These are phyloP conservation scores for Aureobasidium uvarum DNA, from an alignment of 2,329 filamentous ascomycete genomes.

Conservation along the genomic window DNA sequence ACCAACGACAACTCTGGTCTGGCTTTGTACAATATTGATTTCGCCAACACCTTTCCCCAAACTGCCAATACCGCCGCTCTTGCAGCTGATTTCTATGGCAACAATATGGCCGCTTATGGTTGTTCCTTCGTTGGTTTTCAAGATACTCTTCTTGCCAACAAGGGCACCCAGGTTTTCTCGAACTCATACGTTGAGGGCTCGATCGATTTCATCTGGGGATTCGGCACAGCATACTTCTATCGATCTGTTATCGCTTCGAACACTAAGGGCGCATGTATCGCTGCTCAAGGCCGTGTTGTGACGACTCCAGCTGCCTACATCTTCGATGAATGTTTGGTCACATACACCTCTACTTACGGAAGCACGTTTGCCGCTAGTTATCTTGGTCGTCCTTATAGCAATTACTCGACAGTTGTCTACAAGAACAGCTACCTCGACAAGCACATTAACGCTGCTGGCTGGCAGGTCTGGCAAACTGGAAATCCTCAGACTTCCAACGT, in stretches of 20 bases:
- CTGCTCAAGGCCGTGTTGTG: conserved; percentile 41
- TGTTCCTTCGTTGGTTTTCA: conserved; percentile 38
- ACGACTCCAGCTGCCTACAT: conserved; percentile 41
- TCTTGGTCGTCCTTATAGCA: conserved; percentile 53
- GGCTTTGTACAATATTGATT: conserved; percentile 38
- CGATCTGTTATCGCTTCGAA: conserved; percentile 40
- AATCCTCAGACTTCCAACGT: conserved; percentile 53
- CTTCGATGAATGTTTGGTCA: conserved; percentile 52
- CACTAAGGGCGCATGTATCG: conserved; percentile 38
- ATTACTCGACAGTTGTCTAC: conserved; percentile 51
- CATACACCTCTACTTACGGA: conserved; percentile 52
- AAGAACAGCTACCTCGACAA: conserved; percentile 52
- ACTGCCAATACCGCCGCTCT: conserved; percentile 40
- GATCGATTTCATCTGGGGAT: conserved; percentile 47
- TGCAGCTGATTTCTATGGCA: conserved; percentile 37
- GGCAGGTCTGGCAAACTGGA: conserved; percentile 54
- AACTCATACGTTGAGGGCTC: conserved; percentile 39
- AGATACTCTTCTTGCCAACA: conserved; percentile 37
- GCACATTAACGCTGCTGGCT: conserved; percentile 59
- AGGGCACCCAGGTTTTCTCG: conserved; percentile 35
- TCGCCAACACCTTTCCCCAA: conserved; percentile 38
- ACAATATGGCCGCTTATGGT: conserved; percentile 39
- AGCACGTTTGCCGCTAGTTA: conserved; percentile 44
- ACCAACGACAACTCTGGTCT: conserved; percentile 35
- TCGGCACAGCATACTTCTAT: conserved; percentile 47